phyloP scores from a whole-genome alignment of 371 early-diverging fungal genomes.

The Mucor irregularis region DNA sequence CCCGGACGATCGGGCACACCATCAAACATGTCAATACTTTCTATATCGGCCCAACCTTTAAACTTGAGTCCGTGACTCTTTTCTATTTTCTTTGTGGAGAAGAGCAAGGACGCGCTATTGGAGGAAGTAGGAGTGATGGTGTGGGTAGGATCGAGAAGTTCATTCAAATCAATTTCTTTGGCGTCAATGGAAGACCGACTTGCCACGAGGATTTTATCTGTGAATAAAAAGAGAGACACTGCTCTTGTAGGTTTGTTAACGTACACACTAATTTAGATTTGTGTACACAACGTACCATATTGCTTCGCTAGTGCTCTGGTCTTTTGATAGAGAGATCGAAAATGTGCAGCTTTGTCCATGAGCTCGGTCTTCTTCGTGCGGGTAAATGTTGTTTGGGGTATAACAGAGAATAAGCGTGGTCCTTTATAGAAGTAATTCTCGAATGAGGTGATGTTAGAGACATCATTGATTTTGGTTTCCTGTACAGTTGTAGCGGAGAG shows the following conservation, averaged over 20 bases:
- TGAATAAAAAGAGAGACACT: slow-evolving; percentile 46
- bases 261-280: too few species aligned
- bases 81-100: neutral
- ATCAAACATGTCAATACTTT: slow-evolving; percentile 43
- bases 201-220: slow-evolving; percentile 46
- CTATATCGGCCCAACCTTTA: slow-evolving; percentile 52
- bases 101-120: neutral
- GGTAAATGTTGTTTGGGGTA: neutral
- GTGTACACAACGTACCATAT: slow-evolving; percentile 11
- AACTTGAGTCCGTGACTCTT: slow-evolving; percentile 33
- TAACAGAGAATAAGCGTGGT: slow-evolving; percentile 29
- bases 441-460: slow-evolving; percentile 22
- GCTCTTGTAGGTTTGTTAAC: slow-evolving; percentile 37
- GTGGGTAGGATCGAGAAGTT: too few species aligned
- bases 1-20: slow-evolving; percentile 35
- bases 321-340: slow-evolving; percentile 22
- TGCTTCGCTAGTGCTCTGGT: slow-evolving; percentile 30
- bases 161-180: slow-evolving; percentile 20
- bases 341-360: slow-evolving; percentile 10
- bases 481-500: slow-evolving; percentile 21
- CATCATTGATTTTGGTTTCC: slow-evolving; percentile 12
- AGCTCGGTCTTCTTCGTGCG: slow-evolving; percentile 2
- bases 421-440: slow-evolving; percentile 42
- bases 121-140: neutral
- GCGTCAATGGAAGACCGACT: slow-evolving; percentile 38